A percentile compares a stretch with the other conserved stretches of the same genome.
Evolutionary conservation across 78 protist genomes (phyloP).

Genomic region (Corallochytrium limacisporum): DNA sequence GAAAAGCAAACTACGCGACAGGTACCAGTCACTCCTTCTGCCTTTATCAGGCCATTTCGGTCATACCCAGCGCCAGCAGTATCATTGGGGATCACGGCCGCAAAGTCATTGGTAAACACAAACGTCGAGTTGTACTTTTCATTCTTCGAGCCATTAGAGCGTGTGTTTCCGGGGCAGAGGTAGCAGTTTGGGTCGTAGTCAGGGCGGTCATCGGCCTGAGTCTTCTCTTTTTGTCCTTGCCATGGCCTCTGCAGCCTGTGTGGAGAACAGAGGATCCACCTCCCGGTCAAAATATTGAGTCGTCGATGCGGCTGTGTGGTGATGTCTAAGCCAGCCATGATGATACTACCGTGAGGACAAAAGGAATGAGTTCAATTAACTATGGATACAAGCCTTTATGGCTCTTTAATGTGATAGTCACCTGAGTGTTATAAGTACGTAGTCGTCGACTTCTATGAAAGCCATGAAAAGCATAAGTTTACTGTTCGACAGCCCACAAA

Average conservation of each 20-base stretch:
- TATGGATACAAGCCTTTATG: no score
- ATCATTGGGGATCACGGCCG: slow-evolving; percentile 14
- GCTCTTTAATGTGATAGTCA: no score
- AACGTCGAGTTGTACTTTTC: slow-evolving; percentile 11
- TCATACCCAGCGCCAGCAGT: neutral
- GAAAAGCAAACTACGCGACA: slow-evolving; percentile 34
- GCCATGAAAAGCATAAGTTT: no score
- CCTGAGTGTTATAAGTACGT: no score
- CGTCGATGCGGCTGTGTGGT: no score
- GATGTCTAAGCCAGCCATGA: no score
- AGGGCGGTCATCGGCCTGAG: neutral
- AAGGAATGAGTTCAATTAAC: no score
- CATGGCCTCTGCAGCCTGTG: slow-evolving; percentile 15
- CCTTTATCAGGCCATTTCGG: neutral
- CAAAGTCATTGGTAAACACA: slow-evolving; percentile 29
- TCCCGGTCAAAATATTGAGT: neutral
- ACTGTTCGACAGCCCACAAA: no score
- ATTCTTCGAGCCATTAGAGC: slow-evolving; percentile 1
- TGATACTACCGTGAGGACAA: no score
- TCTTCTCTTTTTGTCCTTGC: slow-evolving; percentile 1
- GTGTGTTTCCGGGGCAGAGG: neutral
- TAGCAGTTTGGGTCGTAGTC: slow-evolving; percentile 7
- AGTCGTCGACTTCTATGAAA: no score
- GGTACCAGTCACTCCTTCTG: neutral
- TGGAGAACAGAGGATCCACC: slow-evolving; percentile 16